Base-by-base conservation (phyloP, 2,329 filamentous ascomycete genomes). In the Fonsecaea multimorphosa region DNA sequence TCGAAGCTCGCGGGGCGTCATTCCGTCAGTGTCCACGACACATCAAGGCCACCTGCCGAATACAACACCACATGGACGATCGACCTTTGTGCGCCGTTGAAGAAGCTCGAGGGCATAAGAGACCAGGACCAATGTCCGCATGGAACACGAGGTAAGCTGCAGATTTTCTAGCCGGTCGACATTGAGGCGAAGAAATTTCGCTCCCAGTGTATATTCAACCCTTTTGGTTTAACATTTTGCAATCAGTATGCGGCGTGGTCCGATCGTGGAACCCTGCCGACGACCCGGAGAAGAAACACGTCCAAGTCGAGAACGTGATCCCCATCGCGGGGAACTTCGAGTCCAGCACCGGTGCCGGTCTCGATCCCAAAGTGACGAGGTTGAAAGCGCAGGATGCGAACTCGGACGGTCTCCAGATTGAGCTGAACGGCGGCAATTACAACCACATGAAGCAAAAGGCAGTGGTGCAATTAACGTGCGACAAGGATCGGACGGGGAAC, bases 381-480 rank as follows among this genome's bases (percentile, higher is more conserved):
- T 81, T 97, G 49, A 90, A 87, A 72, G 82, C 83, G 58, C 79
- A 85, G 1, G 90, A 94, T 74, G 80, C 85, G 2, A 82, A 86
- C 24, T 87, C 87, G 67, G 87, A 95, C 71, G 93, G 94, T 1
- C 73, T 97, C 11, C 84, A 87, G 16, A 76, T 95, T 0, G 86
- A 89, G 67, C 77, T 97, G 57, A 81, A 86, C 56, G 89, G 87
- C 7, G 85, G 84, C 12, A 77, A 81, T 54, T 83, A 84, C 58
- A 75, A 80, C 73, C 64, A 75, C 61, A 79, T 79, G 31, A 81
- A 86, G 66, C 91, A 96, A 77, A 88, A 87, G 73, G 91, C 93
- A 2, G 85, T 96, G 9, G 86, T 98, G 61, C 91, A 96, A 73
- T 93, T 98, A 72, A 76, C 93, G 22, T 99, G 95, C 79, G 90